These are phyloP conservation scores for Ogataea trehaloabstinens DNA, from an alignment of 805 yeast genomes.

Conservation along the genomic window DNA sequence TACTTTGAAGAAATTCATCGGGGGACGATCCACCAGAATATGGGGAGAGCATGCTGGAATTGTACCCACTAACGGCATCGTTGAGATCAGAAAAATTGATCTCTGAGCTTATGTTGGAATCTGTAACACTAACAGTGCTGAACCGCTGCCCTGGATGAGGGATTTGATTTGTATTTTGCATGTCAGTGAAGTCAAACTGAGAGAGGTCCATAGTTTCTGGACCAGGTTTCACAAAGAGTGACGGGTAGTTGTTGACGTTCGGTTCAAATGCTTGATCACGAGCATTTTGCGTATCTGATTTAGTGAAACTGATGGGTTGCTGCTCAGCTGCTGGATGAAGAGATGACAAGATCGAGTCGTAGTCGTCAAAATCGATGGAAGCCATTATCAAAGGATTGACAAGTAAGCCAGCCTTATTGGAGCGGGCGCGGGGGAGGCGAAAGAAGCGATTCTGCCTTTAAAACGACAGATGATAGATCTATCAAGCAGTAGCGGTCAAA, in stretches of 20 bases:
- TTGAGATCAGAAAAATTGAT: constrained; percentile 30
- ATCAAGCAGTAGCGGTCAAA: background rate
- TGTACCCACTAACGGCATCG: constrained; percentile 30
- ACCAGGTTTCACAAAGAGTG: constrained; percentile 5
- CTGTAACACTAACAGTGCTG: constrained; percentile 18
- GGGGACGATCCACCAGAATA: constrained; percentile 38
- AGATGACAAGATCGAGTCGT: constrained; percentile 29
- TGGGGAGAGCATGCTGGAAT: constrained; percentile 33
- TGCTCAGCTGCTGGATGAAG: constrained; percentile 10
- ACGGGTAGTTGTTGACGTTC: constrained; percentile 5
- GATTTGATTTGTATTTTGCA: background rate
- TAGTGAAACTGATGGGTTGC: constrained; percentile 1
- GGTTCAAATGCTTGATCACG: constrained; percentile 2
- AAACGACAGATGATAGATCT: background rate
- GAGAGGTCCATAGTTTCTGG: constrained; percentile 1
- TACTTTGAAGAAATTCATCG: constrained; percentile 30
- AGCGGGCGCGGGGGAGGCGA: background rate
- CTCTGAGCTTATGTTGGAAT: constrained; percentile 25
- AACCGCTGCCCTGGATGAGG: constrained; percentile 10
- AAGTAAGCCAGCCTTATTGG: background rate
- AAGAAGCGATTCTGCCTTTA: background rate
- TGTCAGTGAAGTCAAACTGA: constrained; percentile 1
- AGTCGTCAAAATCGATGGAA: constrained; percentile 30
- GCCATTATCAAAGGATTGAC: constrained; percentile 17
- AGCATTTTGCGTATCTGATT: constrained; percentile 1